phyloP scores from a whole-genome alignment of 805 yeast genomes.

The Yarrowia alimentaria region DNA sequence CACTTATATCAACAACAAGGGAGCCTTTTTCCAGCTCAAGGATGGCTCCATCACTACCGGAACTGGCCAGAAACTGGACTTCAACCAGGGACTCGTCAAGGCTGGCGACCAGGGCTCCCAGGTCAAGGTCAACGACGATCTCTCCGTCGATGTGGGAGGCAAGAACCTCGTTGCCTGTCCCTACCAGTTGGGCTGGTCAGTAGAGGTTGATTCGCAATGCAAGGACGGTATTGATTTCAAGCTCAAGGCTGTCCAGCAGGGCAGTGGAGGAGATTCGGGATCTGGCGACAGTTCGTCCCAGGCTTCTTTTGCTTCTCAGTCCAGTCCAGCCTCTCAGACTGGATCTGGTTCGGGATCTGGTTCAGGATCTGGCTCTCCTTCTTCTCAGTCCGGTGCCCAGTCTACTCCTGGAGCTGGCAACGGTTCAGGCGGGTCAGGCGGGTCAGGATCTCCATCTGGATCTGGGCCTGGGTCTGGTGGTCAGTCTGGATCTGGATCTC shows the following conservation, averaged over 20 bases:
- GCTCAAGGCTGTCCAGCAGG: conserved; percentile 2
- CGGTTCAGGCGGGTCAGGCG: too few species aligned
- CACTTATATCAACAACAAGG: conserved; percentile 6
- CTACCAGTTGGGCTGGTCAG: background rate
- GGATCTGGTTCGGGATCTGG: too few species aligned
- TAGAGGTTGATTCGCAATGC: conserved; percentile 1
- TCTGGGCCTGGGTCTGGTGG: background rate
- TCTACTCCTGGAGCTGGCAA: background rate
- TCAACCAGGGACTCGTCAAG: conserved; percentile 3
- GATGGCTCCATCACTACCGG: background rate
- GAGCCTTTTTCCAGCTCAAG: conserved; percentile 15
- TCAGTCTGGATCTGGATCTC: background rate
- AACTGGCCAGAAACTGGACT: conserved; percentile 7
- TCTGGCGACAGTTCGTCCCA: too few species aligned
- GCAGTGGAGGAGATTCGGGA: too few species aligned
- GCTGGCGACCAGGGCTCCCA: background rate
- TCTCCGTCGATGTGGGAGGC: background rate
- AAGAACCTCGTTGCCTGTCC: conserved; percentile 2
- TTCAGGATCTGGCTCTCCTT: background rate
- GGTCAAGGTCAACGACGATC: background rate
- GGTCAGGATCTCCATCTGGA: too few species aligned
- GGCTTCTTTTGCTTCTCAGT: too few species aligned
- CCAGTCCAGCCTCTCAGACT: too few species aligned
- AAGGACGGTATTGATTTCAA: background rate
- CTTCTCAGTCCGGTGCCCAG: background rate